Base-by-base conservation (phyloP, 805 yeast genomes). In the Metschnikowia amazonensis region DNA sequence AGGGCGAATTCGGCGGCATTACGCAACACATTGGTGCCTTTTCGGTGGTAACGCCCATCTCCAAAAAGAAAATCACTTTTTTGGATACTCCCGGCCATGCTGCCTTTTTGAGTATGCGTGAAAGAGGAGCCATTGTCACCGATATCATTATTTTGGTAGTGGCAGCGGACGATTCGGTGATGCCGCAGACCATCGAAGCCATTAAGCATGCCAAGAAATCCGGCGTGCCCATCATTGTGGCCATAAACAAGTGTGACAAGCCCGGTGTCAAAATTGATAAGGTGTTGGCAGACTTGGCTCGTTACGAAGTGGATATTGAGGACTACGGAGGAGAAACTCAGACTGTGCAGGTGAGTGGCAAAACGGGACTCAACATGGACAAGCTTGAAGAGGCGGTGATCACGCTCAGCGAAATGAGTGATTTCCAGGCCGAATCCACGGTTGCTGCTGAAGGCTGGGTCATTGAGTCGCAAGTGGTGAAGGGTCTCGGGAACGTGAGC, bases 21-120 rank as follows among this genome's bases (percentile, higher is more conserved):
- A 94, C 99, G 0, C 99, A 94, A 64, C 97, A 89, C 62, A 94
- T 94, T 46, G 99, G 99, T 63, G 98, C 99, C 0, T 94, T 94
- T 57, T 84, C 92, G 13, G 94, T 92, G 20, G 71, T 73, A n/a
- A 79, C 96, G 0, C 90, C 94, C 0, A 62, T 76, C 1, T 78
- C 94, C 0, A 81, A 84, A 57, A 85, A 84, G 61, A 70, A 70
- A 34, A 87, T 94, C 52, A 92, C 98, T 0, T 92, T 94, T 53
- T 74, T 94, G 50, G 99, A 94, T 64, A 94, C 99, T 0, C 99
- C 99, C 0, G 99, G 99, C 0, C 99, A 94, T 67, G 95, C 97
- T 9, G 98, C 98, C 0, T 94, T 94, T 60, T 70, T 94, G 52
- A 89, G 89, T 58, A 89, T 94, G 96, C 79, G 99, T 55, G 95